Evolutionary conservation across 495 filamentous ascomycete species (phyloP).

Genomic region (Talaromyces stipitatus): DNA sequence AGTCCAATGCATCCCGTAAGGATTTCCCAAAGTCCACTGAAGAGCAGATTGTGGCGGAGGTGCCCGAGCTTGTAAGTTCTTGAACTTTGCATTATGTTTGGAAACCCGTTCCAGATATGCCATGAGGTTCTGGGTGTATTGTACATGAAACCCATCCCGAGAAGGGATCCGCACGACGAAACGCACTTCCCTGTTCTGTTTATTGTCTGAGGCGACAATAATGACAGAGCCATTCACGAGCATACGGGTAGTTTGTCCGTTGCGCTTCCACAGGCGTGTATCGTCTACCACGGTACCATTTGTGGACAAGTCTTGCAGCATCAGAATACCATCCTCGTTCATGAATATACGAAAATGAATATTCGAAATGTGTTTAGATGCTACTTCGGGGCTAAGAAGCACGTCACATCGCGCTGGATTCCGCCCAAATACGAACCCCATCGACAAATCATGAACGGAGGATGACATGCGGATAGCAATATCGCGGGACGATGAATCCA

Average conservation of each 20-base stretch:
- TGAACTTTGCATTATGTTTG: slow-evolving; percentile 13
- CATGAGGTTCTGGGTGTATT: slow-evolving; percentile 52
- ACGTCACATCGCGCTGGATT: slow-evolving; percentile 67
- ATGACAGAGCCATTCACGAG: slow-evolving; percentile 67
- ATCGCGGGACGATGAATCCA: slow-evolving; percentile 47
- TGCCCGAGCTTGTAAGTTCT: slow-evolving; percentile 17
- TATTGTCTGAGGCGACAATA: slow-evolving; percentile 50
- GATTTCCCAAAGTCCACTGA: slow-evolving; percentile 29
- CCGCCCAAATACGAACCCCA: slow-evolving; percentile 82
- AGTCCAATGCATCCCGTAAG: slow-evolving; percentile 64
- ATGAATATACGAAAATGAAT: slow-evolving; percentile 86
- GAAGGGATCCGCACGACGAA: slow-evolving; percentile 84
- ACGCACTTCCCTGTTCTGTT: slow-evolving; percentile 43
- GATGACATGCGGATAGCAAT: slow-evolving; percentile 77
- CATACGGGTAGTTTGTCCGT: slow-evolving; percentile 46
- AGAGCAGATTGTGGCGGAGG: slow-evolving; percentile 21
- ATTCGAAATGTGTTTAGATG: slow-evolving; percentile 67
- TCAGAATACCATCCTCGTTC: slow-evolving; percentile 68
- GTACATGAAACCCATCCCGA: slow-evolving; percentile 49
- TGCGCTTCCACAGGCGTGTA: slow-evolving; percentile 45
- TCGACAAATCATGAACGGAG: slow-evolving; percentile 47
- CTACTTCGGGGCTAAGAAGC: slow-evolving; percentile 43
- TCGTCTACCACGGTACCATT: slow-evolving; percentile 87
- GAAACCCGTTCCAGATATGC: slow-evolving; percentile 42
- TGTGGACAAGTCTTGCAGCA: slow-evolving; percentile 87